Percentiles rank a stretch among this genome's conserved stretches.
These are phyloP conservation scores for Alloteropsis semialata DNA, from an alignment of 176 grass and related monocot genomes.

Conservation along the genomic window DNA sequence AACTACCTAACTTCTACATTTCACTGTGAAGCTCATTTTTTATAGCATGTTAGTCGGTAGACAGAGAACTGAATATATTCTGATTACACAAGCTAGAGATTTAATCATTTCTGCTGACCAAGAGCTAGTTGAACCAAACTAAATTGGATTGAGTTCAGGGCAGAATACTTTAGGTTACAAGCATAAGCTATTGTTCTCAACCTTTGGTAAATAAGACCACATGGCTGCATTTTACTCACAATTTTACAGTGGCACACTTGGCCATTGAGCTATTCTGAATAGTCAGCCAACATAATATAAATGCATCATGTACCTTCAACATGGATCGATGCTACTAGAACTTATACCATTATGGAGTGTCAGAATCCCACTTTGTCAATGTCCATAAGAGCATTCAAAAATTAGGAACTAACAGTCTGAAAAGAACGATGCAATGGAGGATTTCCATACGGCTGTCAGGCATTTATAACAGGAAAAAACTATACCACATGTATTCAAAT, in stretches of 20 bases:
- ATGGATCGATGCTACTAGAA: too few species aligned
- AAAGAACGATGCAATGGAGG: background rate
- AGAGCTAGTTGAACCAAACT: background rate
- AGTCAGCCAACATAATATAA: background rate
- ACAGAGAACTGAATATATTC: background rate
- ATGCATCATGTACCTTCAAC: background rate
- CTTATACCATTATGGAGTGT: too few species aligned
- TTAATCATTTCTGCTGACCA: background rate
- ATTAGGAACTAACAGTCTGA: background rate
- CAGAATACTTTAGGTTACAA: too few species aligned
- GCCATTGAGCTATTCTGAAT: background rate
- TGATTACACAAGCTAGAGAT: background rate
- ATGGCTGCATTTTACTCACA: too few species aligned
- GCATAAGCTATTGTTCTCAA: too few species aligned
- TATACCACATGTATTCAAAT: too few species aligned
- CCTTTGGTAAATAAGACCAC: too few species aligned
- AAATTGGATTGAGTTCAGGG: too few species aligned
- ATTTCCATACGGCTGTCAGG: too few species aligned
- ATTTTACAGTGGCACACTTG: background rate
- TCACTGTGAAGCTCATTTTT: background rate
- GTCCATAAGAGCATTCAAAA: background rate
- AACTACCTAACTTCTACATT: too few species aligned
- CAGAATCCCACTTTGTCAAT: background rate
- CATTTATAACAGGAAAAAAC: too few species aligned
- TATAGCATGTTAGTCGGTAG: too few species aligned